phyloP scores from a whole-genome alignment of 192 early-diverging fungal species.

The Entomortierella lignicola region DNA sequence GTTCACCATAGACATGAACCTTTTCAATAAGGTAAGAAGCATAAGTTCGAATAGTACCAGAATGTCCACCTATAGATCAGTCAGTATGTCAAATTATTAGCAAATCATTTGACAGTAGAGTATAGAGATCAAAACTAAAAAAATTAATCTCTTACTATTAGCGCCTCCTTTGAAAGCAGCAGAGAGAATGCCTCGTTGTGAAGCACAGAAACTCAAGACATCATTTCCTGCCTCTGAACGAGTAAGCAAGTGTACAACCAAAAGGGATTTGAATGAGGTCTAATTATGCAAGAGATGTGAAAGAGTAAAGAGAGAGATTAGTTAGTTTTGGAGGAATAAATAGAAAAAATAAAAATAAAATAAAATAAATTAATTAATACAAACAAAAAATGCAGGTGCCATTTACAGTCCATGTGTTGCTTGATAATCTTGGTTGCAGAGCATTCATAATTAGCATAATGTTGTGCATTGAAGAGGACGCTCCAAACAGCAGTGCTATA shows the following conservation, averaged over 20 bases:
- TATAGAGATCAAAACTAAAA: not conserved
- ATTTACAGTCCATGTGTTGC: constrained; percentile 53
- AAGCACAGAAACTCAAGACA: constrained; percentile 63
- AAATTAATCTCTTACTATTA: constrained; percentile 34
- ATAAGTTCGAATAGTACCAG: constrained; percentile 77
- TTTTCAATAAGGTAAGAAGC: constrained; percentile 79
- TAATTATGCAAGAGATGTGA: constrained; percentile 29
- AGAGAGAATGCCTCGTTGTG: constrained; percentile 49
- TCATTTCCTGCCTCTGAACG: constrained; percentile 74
- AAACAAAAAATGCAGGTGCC: too few relatives aligned
- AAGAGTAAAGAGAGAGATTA: constrained; percentile 1
- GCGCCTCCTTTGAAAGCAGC: constrained; percentile 48
- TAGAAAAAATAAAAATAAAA: not conserved
- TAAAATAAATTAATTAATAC: not conserved
- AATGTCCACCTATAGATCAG: constrained; percentile 50
- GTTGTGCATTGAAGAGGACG: constrained; percentile 47
- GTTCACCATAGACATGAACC: constrained; percentile 67
- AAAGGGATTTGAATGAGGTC: constrained; percentile 80
- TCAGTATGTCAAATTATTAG: too few relatives aligned
- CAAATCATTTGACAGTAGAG: too few relatives aligned
- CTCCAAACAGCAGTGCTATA: constrained; percentile 48
- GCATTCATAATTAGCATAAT: constrained; percentile 55
- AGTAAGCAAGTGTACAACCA: constrained; percentile 78
- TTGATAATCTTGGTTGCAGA: constrained; percentile 43
- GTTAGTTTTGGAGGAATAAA: not conserved